phyloP scores from a whole-genome alignment of 495 filamentous ascomycete species.

The Talaromyces nanjingensis region DNA sequence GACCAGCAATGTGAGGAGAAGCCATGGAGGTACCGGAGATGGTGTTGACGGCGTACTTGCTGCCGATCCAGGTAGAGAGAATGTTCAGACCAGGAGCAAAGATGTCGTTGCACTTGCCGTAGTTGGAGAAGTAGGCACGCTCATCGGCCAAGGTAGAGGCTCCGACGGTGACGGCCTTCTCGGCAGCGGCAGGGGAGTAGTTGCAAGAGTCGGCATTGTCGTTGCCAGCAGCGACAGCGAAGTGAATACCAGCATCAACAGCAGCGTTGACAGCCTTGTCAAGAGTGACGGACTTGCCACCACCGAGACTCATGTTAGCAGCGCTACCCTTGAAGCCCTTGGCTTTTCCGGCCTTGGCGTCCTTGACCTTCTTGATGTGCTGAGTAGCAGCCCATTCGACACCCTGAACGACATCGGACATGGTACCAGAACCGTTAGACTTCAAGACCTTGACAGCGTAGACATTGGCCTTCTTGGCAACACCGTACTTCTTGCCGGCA shows the following conservation, averaged over 20 bases:
- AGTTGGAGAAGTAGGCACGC: slow-evolving; percentile 99
- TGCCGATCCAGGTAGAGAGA: slow-evolving; percentile 94
- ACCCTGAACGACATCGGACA: slow-evolving; percentile 97
- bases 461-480: slow-evolving; percentile 96
- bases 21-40: slow-evolving; percentile 99
- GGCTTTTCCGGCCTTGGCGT: slow-evolving; percentile 69
- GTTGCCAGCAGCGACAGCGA: slow-evolving; percentile 96
- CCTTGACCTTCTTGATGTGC: slow-evolving; percentile 66
- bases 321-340: slow-evolving; percentile 98
- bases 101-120: slow-evolving; percentile 98
- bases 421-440: slow-evolving; percentile 95
- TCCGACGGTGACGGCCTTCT: slow-evolving; percentile 92
- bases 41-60: slow-evolving; percentile 88
- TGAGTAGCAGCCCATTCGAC: slow-evolving; percentile 87
- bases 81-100: slow-evolving; percentile 98
- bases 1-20: slow-evolving; percentile 92
- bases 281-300: slow-evolving; percentile 85
- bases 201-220: slow-evolving; percentile 98
- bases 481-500: slow-evolving; percentile 97
- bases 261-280: slow-evolving; percentile 93
- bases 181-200: slow-evolving; percentile 95
- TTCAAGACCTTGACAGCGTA: slow-evolving; percentile 96
- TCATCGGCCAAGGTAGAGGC: slow-evolving; percentile 89
- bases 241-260: slow-evolving; percentile 84
- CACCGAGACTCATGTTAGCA: slow-evolving; percentile 98